Evolutionary conservation across 2,329 filamentous ascomycete species (phyloP), one percentile per base, ranked within the genome.

Genomic region (Aspergillus transmontanensis): DNA sequence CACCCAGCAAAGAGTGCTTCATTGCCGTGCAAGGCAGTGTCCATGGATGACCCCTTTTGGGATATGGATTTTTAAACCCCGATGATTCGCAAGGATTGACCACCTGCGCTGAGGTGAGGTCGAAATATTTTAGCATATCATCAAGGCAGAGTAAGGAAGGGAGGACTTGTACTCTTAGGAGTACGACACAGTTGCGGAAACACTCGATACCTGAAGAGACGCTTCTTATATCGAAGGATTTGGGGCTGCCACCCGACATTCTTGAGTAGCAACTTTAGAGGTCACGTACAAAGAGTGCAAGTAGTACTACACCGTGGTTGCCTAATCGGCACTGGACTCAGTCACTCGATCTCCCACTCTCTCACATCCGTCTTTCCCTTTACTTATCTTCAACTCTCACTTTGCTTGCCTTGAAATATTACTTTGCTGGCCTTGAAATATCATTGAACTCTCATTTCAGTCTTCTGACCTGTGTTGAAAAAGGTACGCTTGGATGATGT

Each of bases 51-150:
- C 28, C 36, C 58, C 4, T 61, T 48, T 43, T 73, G 68, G 70
- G 60, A 70, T 23, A 16, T 63, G 74, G 75, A 71, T 79, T 79
- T 79, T 78, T 72, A 69, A 66, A 56, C 28, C 64, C 78, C 78
- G 64, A 73, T 77, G 78, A 79, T 78, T 78, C 72, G 70, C 72
- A 69, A 69, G 69, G 68, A 65, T 58, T 75, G 72, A 76, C 71
- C 66, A 67, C 73, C 68, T 64, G 73, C 71, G 76, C 76, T 78
- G 77, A 79, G 77, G 77, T 73, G 62, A 71, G 68, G 69, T 79
- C 76, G 6, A 75, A 73, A 62, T 78, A 76, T 66, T 78, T 76
- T 62, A 46, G 46, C 21, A 23, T n/a, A 43, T 21, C 14, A 45
- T 57, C 28, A 12, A 61, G 54, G 32, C 30, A 54, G 36, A 34